A percentile compares a stretch with the other conserved stretches of the same genome.
Conservation (phyloP, 202 grass and related monocot genomes). For the Saccharum hybrid region DNA sequence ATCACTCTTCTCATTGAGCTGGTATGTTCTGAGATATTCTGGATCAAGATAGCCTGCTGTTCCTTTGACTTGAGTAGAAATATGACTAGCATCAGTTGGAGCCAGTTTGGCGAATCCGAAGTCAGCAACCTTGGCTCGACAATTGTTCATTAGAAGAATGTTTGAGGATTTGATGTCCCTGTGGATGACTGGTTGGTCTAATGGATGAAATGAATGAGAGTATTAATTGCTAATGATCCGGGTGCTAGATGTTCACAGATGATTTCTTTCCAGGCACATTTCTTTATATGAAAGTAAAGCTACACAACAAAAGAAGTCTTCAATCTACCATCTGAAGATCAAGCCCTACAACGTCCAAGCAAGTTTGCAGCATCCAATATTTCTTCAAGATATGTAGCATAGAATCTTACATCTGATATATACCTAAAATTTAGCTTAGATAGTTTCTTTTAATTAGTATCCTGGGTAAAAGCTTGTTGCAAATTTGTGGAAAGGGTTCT, state of each 20-base stretch:
- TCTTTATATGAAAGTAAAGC: slow-evolving; percentile 6
- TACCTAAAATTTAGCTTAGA: neutral
- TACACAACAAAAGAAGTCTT: slow-evolving; percentile 16
- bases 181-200: slow-evolving; percentile 93
- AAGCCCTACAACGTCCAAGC: neutral
- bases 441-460: neutral
- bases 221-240: neutral
- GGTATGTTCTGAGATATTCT: slow-evolving; percentile 84
- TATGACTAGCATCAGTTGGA: slow-evolving; percentile 60
- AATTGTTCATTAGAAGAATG: slow-evolving; percentile 75
- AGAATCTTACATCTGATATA: neutral
- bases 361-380: neutral
- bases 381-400: slow-evolving; percentile 1
- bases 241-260: neutral
- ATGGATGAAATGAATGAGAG: slow-evolving; percentile 1
- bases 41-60: slow-evolving; percentile 91
- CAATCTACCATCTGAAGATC: neutral
- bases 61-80: slow-evolving; percentile 95
- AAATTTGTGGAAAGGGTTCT: neutral
- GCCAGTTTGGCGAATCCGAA: slow-evolving; percentile 83
- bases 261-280: neutral
- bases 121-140: slow-evolving; percentile 87
- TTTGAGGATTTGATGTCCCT: slow-evolving; percentile 97
- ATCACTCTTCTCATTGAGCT: slow-evolving; percentile 85
- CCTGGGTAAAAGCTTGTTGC: neutral